Base-by-base conservation (phyloP, 1,284 basidiomycete genomes). In the Coniferiporia weirii region DNA sequence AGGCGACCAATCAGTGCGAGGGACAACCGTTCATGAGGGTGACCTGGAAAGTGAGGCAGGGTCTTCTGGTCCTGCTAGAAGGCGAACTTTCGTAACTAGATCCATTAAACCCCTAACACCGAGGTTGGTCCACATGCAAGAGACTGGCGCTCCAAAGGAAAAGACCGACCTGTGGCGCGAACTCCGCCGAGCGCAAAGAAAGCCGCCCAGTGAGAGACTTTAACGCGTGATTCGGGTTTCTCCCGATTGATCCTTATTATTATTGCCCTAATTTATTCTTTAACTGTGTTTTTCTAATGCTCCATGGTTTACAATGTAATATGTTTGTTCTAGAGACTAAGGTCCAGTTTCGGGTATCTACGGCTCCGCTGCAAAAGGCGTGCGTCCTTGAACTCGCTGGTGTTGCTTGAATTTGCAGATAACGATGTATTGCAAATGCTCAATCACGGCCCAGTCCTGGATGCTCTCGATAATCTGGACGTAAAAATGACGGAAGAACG, bases 211-310 rank as follows among this genome's bases (percentile, higher is more conserved):
- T 35, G 55, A 61, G 34, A n/a, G 44, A 48, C 17, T 36, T 5
- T 45, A 17, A 53, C 48, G 32, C 19, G 4, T 19, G 3, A 15
- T 13, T 47, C 44, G 27, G 38, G 34, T 44, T n/a, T 34, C 32
- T 36, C 10, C 19, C 34, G 13, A 43, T n/a, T n/a, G 13, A 34
- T 5, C 27, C 15, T 59, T 49, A 54, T 59, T 38, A 38, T 61
- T 61, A 61, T 61, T 61, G 43, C 34, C 3, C 35, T 61, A 61
- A 61, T 40, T 61, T 61, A 61, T 61, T 60, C 20, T 15, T 19
- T 46, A 46, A 17, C 12, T 15, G 8, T 27, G 5, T 54, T 34
- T 47, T 20, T n/a, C n/a, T 12, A 15, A 45, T 34, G 43, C 43
- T 54, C 12, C 38, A 38, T 54, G 46, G 27, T 10, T 43, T 35